These are phyloP conservation scores for Actinomortierella wolfii DNA, from an alignment of 371 early-diverging fungal genomes.

Conservation along the genomic window DNA sequence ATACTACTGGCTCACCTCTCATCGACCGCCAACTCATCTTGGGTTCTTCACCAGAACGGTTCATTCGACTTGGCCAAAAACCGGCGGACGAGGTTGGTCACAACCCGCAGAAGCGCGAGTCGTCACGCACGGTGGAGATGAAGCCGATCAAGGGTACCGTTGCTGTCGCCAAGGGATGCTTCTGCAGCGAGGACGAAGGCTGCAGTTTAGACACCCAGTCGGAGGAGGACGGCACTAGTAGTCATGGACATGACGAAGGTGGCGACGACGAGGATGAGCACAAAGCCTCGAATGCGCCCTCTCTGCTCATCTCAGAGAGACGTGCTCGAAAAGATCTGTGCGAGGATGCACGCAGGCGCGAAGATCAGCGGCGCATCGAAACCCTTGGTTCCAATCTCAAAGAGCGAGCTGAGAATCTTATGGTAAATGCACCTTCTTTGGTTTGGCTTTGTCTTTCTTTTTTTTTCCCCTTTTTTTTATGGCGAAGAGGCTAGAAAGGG, in stretches of 20 bases:
- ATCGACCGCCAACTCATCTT: slow-evolving; percentile 25
- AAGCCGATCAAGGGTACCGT: slow-evolving; percentile 97
- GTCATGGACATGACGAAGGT: slow-evolving; percentile 49
- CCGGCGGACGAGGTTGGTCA: slow-evolving; percentile 21
- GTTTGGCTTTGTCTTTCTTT: not conserved
- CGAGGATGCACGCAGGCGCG: slow-evolving; percentile 30
- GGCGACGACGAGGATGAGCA: slow-evolving; percentile 25
- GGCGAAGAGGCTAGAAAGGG: too few relatives aligned
- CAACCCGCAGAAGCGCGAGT: not conserved
- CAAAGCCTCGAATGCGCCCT: not conserved
- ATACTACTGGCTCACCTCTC: slow-evolving; percentile 15
- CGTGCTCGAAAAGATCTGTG: slow-evolving; percentile 26
- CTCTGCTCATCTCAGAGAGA: not conserved
- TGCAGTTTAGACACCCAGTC: slow-evolving; percentile 28
- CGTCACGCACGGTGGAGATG: slow-evolving; percentile 73
- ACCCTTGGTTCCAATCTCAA: slow-evolving; percentile 78
- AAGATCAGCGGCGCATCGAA: slow-evolving; percentile 49
- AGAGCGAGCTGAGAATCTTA: slow-evolving; percentile 94
- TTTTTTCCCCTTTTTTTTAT: not conserved
- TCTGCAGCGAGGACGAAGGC: slow-evolving; percentile 47
- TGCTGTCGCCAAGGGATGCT: slow-evolving; percentile 53
- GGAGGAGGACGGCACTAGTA: slow-evolving; percentile 34
- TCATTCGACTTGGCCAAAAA: slow-evolving; percentile 62
- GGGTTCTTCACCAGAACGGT: slow-evolving; percentile 89
- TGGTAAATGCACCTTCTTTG: slow-evolving; percentile 58